Conservation (phyloP, 129 eudicot genomes). For the Flaveria brownii region DNA sequence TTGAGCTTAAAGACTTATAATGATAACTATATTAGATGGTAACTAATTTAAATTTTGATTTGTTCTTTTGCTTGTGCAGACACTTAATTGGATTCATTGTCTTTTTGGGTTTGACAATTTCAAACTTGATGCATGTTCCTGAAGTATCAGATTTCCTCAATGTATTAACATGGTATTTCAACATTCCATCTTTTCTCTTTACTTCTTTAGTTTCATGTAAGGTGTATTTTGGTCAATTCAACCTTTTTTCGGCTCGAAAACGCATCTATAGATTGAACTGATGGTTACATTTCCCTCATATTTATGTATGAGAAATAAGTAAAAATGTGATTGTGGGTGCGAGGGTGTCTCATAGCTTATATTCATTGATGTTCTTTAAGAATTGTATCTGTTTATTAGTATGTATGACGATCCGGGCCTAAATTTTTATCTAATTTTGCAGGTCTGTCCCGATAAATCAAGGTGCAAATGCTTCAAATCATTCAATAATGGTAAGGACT, state of each 20-base stretch:
- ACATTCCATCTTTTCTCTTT: conserved; percentile 25
- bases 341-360: neutral
- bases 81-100: conserved; percentile 83
- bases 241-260: neutral
- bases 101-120: conserved; percentile 70
- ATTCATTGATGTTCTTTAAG: neutral
- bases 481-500: conserved; percentile 53
- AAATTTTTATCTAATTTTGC: conserved; percentile 33
- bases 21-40: neutral
- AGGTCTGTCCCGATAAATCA: conserved; percentile 68
- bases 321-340: neutral
- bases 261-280: neutral
- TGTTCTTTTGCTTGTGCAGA: conserved; percentile 55
- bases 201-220: conserved; percentile 11
- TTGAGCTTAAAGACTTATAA: neutral
- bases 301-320: neutral
- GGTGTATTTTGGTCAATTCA: conserved; percentile 2
- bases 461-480: conserved; percentile 50
- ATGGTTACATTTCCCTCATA: conserved; percentile 1
- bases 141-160: conserved; percentile 64
- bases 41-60: neutral
- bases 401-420: neutral
- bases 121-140: conserved; percentile 56
- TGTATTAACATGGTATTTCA: conserved; percentile 65
- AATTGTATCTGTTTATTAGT: conserved; percentile 2